A percentile compares a stretch with the other conserved stretches of the same genome.
Evolutionary conservation across 306 rosid genomes (phyloP).

Genomic region (Ormosia emarginata): DNA sequence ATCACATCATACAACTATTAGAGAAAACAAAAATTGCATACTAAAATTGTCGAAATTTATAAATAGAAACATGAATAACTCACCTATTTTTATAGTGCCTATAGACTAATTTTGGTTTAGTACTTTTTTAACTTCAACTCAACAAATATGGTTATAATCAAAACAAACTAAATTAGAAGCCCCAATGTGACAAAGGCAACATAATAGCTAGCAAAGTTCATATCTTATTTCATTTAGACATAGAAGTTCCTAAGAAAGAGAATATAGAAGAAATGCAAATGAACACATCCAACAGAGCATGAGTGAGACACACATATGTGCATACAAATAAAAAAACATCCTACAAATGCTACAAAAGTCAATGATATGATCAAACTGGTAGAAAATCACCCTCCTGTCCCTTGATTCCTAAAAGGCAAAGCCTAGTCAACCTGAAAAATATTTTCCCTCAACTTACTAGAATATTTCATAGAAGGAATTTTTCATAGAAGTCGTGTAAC

Average conservation of each 20-base stretch:
- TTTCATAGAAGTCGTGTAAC: too few relatives aligned
- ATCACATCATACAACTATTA: too few relatives aligned
- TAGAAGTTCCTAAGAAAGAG: background rate
- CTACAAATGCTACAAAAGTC: background rate
- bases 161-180: background rate
- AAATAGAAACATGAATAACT: too few relatives aligned
- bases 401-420: background rate
- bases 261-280: background rate
- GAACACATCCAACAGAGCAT: background rate
- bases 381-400: background rate
- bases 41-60: too few relatives aligned
- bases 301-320: background rate
- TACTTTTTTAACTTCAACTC: background rate
- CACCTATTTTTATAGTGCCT: background rate
- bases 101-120: background rate
- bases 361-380: background rate
- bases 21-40: too few relatives aligned
- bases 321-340: background rate
- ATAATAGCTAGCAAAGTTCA: background rate
- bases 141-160: background rate
- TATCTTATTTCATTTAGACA: background rate
- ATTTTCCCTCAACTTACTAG: too few relatives aligned
- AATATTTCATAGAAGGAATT: too few relatives aligned
- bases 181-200: background rate
- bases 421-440: too few relatives aligned